phyloP scores from a whole-genome alignment of 306 rosid species.

The barrel medic (Medicago truncatula) region DNA sequence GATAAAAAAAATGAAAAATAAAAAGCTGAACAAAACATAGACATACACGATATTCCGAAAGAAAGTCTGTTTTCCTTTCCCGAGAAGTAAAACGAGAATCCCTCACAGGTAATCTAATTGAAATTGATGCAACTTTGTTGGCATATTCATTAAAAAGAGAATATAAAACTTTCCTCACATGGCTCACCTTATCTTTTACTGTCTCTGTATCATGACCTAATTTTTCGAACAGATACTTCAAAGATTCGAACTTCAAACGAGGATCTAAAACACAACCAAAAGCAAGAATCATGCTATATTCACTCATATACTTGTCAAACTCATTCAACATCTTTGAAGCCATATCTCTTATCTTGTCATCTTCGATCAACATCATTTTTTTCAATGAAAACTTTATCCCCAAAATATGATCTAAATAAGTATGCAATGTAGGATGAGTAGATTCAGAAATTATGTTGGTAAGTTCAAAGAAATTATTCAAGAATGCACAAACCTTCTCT shows the following conservation, averaged over 20 bases:
- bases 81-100: not conserved
- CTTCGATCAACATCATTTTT: not conserved
- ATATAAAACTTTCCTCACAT: constrained; percentile 26
- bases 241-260: not conserved
- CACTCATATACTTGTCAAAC: constrained; percentile 23
- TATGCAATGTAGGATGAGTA: not conserved
- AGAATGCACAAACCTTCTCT: not conserved
- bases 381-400: not conserved
- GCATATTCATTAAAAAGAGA: constrained; percentile 26
- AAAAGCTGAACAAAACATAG: not conserved
- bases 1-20: not conserved
- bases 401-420: not conserved
- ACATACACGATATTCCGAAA: not conserved
- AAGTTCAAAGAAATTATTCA: not conserved
- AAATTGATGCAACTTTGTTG: constrained; percentile 18
- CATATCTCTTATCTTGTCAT: constrained; percentile 30
- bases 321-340: constrained; percentile 25
- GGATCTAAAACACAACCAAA: constrained; percentile 18
- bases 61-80: not conserved
- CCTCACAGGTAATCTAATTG: not conserved
- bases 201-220: not conserved
- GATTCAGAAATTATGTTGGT: not conserved
- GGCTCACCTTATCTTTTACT: constrained; percentile 7
- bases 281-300: constrained; percentile 37
- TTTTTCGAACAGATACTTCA: not conserved